Evolutionary conservation across 495 filamentous ascomycete species (phyloP).

Genomic region (Penicillium turbatum): DNA sequence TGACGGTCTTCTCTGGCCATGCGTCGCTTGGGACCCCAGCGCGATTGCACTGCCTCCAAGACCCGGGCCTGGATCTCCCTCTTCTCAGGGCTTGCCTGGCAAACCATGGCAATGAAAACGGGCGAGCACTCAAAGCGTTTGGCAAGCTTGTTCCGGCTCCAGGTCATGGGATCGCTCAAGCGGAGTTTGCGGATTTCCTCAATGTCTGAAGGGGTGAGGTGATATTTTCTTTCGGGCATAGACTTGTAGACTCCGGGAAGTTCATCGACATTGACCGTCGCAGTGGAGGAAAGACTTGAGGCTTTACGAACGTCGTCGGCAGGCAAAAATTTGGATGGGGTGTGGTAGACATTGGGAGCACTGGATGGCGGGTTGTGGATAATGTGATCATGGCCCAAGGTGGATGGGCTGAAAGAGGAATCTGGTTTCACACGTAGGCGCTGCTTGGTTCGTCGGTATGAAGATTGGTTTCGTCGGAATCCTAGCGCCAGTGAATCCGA

Average conservation of each 20-base stretch:
- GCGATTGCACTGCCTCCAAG: conserved; percentile 58
- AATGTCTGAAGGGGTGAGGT: conserved; percentile 69
- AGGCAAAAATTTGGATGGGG: conserved; percentile 87
- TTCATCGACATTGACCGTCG: conserved; percentile 20
- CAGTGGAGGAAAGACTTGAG: conserved; percentile 37
- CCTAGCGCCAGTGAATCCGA: conserved; percentile 31
- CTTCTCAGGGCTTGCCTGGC: conserved; percentile 44
- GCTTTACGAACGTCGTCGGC: conserved; percentile 65
- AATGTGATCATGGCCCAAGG: conserved; percentile 56
- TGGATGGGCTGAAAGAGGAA: conserved; percentile 57
- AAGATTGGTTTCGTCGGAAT: conserved; percentile 59
- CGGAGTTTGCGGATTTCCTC: conserved; percentile 74
- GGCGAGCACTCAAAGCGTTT: conserved; percentile 71
- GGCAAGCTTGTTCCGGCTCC: conserved; percentile 68
- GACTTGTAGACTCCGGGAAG: conserved; percentile 56
- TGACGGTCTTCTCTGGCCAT: conserved; percentile 70
- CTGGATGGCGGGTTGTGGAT: conserved; percentile 95
- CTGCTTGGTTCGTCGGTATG: conserved; percentile 65
- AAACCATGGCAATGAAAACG: conserved; percentile 62
- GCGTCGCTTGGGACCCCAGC: conserved; percentile 68
- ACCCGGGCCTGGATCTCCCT: conserved; percentile 50
- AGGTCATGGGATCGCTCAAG: conserved; percentile 58
- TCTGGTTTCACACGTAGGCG: conserved; percentile 69
- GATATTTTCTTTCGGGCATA: conserved; percentile 62
- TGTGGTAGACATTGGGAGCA: conserved; percentile 74